phyloP scores from a whole-genome alignment of 805 yeast genomes.

The Ogataea methylovora region DNA sequence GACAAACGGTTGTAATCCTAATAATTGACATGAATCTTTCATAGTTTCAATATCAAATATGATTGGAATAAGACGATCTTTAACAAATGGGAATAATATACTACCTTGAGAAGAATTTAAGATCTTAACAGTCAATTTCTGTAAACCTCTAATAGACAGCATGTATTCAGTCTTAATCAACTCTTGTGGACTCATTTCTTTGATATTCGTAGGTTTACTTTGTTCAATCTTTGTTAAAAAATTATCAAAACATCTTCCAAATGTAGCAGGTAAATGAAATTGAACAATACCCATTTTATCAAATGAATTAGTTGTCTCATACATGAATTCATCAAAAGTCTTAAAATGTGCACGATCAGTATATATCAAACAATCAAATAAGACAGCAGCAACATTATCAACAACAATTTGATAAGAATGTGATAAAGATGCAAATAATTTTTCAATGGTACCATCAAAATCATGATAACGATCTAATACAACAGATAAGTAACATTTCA shows the following conservation, averaged over 20 bases:
- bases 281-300: constrained; percentile 29
- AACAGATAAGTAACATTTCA: constrained; percentile 33
- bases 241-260: constrained; percentile 29
- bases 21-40: constrained; percentile 76
- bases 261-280: constrained; percentile 21
- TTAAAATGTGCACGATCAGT: constrained; percentile 7
- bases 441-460: constrained; percentile 34
- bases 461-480: constrained; percentile 34
- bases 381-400: constrained; percentile 52
- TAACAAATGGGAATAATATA: constrained; percentile 44
- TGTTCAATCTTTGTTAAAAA: constrained; percentile 37
- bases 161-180: constrained; percentile 53
- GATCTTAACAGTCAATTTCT: constrained; percentile 50
- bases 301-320: constrained; percentile 25
- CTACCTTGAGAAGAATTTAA: constrained; percentile 47
- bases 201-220: constrained; percentile 22
- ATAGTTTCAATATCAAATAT: constrained; percentile 54
- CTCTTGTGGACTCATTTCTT: constrained; percentile 42
- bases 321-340: constrained; percentile 32
- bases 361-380: constrained; percentile 30
- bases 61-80: constrained; percentile 56
- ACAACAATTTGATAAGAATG: constrained; percentile 74
- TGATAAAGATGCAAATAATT: constrained; percentile 40
- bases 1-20: constrained; percentile 46
- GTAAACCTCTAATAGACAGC: constrained; percentile 56